Evolutionary conservation across 2,329 filamentous ascomycete genomes (phyloP), one percentile per base, ranked within the genome.

Genomic region (Lasiodiplodia citricola): DNA sequence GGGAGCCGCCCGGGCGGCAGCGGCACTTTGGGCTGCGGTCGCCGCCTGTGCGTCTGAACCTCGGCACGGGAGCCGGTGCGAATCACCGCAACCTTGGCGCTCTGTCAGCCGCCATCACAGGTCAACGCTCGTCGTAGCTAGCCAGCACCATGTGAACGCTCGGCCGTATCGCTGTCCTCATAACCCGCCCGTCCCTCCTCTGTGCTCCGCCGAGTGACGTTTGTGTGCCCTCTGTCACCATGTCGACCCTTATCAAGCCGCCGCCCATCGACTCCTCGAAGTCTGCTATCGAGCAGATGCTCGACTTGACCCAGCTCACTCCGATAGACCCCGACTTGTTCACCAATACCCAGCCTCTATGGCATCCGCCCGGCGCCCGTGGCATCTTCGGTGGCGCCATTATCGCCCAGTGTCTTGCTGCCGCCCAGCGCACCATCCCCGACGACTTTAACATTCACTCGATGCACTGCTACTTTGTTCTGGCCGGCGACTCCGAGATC

Each of bases 401-500:
- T 47, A 97, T 99, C 74, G 94, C 95, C 58, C 95, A 98, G 85
- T 94, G 88, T 75, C 90, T 97, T 31, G 87, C 92, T 56, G 93
- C 96, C 2, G 96, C 93, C 28, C 94, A 97, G 80, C 88, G 90
- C 76, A 99, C 96, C 10, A 92, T 99, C 2, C 91, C 91, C 0
- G 79, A 84, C 31, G 86, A 92, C 77, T 97, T 97, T 81, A 87
- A 90, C 70, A 89, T 96, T 62, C 96, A 99, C 84, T 95, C 91
- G 77, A 97, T 97, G 92, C 96, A 99, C 86, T 98, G 96, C 87
- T 99, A 98, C 84, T 99, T 99, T 80, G 90, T 99, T 41, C 89
- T 98, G 2, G 94, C 95, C 4, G 96, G 96, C 35, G 92, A 95
- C 76, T 86, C 89, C 14, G 88, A 91, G 70, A 91, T 96, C 21